phyloP scores from a whole-genome alignment of 495 filamentous ascomycete genomes.

The Tetracladium setigerum region DNA sequence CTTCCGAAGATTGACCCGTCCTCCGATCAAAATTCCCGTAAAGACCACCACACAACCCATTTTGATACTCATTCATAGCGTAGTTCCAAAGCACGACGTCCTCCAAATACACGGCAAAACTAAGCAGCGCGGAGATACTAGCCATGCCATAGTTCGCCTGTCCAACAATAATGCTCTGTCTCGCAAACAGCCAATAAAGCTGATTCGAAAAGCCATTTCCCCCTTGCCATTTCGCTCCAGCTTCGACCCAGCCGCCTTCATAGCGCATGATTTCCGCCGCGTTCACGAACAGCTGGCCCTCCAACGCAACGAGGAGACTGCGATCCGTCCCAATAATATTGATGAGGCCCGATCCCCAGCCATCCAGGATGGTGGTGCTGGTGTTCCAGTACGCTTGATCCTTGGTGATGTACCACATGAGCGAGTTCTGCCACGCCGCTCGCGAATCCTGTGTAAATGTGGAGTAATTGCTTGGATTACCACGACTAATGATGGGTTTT shows the following conservation, averaged over 20 bases:
- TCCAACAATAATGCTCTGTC: conserved; percentile 26
- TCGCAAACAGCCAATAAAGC: conserved; percentile 32
- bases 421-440: conserved; percentile 30
- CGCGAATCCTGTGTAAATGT: conserved; percentile 26
- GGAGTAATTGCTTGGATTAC: conserved; percentile 25
- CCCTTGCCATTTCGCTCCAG: conserved; percentile 25
- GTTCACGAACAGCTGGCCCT: conserved; percentile 29
- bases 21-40: conserved; percentile 17
- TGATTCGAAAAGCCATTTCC: conserved; percentile 30
- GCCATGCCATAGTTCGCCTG: conserved; percentile 29
- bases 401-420: conserved; percentile 34
- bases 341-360: conserved; percentile 28
- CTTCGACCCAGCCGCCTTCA: conserved; percentile 31
- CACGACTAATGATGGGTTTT: conserved; percentile 20
- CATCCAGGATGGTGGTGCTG: conserved; percentile 27
- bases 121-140: conserved; percentile 29
- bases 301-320: conserved; percentile 26
- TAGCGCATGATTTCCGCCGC: conserved; percentile 34
- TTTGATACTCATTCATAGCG: conserved; percentile 23
- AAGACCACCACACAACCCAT: conserved; percentile 27
- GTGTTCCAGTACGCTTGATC: conserved; percentile 26
- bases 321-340: conserved; percentile 27
- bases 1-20: conserved; percentile 25
- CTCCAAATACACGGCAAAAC: conserved; percentile 32
- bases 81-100: conserved; percentile 30